A percentile compares a stretch with the other conserved stretches of the same genome.
Conservation (phyloP, 768 basidiomycete genomes). For the Boletus reticulatus region DNA sequence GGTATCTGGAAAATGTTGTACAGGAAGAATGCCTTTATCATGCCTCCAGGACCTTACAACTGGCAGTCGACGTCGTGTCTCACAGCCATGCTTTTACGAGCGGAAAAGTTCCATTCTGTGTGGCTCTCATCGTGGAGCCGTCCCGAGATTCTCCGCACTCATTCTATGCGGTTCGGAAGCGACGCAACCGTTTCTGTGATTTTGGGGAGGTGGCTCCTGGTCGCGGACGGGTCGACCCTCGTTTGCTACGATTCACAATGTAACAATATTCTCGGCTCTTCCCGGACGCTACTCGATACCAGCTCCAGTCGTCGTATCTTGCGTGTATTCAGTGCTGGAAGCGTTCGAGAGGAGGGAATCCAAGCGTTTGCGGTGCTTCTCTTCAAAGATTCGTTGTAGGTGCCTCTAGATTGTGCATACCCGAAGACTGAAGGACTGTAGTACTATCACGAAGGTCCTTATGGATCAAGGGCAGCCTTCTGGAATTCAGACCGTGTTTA, state of each 20-base stretch:
- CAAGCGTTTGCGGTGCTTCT: constrained; percentile 7
- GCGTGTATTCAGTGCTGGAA: neutral
- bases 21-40: neutral
- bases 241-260: constrained; percentile 10
- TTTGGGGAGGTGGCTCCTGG: constrained; percentile 7
- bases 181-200: neutral
- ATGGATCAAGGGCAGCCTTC: constrained; percentile 2
- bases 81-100: neutral
- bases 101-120: neutral
- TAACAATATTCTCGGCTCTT: neutral
- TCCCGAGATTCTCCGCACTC: neutral
- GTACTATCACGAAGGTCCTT: constrained; percentile 3
- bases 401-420: neutral
- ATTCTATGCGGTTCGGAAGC: neutral
- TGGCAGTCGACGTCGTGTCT: constrained; percentile 13
- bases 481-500: neutral
- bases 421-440: neutral
- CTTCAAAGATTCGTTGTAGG: constrained; percentile 1
- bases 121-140: constrained; percentile 4
- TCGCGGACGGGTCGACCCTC: constrained; percentile 6
- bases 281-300: neutral
- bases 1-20: constrained; percentile 5
- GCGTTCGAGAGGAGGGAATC: neutral
- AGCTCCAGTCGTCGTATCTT: neutral
- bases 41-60: constrained; percentile 6